Conservation (phyloP, 331 rosid species). For the Acacia pycnantha region DNA sequence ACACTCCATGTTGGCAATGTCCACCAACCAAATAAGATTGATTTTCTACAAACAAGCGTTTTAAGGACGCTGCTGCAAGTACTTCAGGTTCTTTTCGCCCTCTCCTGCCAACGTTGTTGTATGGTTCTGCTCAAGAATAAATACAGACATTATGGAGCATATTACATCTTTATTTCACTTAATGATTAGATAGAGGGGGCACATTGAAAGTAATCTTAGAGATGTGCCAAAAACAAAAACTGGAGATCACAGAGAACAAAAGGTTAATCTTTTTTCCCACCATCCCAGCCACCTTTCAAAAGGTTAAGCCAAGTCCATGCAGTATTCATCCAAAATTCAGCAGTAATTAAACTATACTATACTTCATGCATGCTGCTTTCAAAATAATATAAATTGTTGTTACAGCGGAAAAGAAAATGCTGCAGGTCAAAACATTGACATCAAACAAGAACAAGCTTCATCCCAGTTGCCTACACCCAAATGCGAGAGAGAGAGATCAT, state of each 20-base stretch:
- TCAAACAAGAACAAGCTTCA: neutral
- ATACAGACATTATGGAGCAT: constrained; percentile 7
- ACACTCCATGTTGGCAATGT: constrained; percentile 73
- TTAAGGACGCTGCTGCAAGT: constrained; percentile 90
- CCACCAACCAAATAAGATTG: constrained; percentile 88
- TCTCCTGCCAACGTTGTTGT: constrained; percentile 85
- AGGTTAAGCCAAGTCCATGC: neutral
- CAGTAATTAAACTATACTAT: neutral
- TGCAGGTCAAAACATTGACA: neutral
- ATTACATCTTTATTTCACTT: neutral
- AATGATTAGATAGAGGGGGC: constrained; percentile 14
- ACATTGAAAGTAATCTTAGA: constrained; percentile 10
- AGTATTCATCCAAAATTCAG: neutral
- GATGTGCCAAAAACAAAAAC: constrained; percentile 10
- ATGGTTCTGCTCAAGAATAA: constrained; percentile 69
- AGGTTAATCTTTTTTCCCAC: neutral
- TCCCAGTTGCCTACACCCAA: neutral
- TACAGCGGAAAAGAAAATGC: neutral
- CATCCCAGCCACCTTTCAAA: neutral
- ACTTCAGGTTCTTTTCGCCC: constrained; percentile 98
- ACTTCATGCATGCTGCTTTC: neutral
- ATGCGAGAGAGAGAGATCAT: neutral
- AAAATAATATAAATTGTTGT: neutral
- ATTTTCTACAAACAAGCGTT: constrained; percentile 93
- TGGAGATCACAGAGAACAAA: constrained; percentile 18